Percentiles rank a stretch among this genome's conserved stretches.
Conservation (phyloP, 1,139 yeast genomes). For the Candida tunisiensis region DNA sequence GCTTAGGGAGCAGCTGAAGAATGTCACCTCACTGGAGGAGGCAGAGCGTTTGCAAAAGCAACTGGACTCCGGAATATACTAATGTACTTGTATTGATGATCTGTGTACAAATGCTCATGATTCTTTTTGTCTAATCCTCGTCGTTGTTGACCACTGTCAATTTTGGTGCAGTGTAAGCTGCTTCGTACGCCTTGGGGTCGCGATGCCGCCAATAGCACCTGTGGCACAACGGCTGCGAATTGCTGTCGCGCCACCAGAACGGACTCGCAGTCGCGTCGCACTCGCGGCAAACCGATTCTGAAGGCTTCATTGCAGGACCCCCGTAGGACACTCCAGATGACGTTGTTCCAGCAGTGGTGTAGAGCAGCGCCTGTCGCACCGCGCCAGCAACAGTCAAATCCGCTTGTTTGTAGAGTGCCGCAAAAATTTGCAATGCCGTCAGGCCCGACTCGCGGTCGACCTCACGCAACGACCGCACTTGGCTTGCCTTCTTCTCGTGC, state of each 20-base stretch:
- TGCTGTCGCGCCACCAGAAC: not conserved
- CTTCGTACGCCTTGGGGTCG: constrained; percentile 2
- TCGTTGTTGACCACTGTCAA: too few species aligned
- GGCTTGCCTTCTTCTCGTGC: constrained; percentile 8
- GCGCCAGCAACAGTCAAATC: constrained; percentile 10
- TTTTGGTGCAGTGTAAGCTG: too few species aligned
- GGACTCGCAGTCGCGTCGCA: not conserved
- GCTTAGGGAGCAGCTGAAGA: constrained; percentile 35
- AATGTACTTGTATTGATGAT: too few species aligned
- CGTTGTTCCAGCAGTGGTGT: not conserved
- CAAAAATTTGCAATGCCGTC: constrained; percentile 16
- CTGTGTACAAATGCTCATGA: too few species aligned
- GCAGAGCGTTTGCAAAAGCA: constrained; percentile 54
- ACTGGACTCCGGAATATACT: too few species aligned
- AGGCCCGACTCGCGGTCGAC: constrained; percentile 9
- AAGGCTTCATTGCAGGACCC: not conserved
- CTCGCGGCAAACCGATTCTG: too few species aligned
- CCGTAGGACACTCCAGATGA: not conserved
- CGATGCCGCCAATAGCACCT: constrained; percentile 3
- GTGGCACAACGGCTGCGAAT: too few species aligned
- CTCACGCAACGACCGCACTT: constrained; percentile 9
- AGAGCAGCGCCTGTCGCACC: constrained; percentile 6
- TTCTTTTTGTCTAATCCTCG: too few species aligned
- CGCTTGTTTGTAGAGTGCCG: constrained; percentile 11
- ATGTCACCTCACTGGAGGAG: constrained; percentile 56